phyloP scores from a whole-genome alignment of 768 basidiomycete genomes.

The Cystofilobasidium capitatum region DNA sequence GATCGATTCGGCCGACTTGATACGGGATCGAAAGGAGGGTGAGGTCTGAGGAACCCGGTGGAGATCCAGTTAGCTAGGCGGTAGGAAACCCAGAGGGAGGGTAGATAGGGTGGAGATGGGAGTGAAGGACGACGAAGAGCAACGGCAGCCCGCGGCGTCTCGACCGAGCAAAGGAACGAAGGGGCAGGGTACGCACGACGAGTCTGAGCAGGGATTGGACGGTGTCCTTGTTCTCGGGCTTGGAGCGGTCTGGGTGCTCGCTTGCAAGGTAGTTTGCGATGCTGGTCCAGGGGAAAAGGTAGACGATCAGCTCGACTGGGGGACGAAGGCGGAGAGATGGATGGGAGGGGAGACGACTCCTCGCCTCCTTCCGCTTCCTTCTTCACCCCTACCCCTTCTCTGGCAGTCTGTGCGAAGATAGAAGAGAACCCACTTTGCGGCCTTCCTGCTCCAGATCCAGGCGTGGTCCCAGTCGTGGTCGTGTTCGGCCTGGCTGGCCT shows the following conservation, averaged over 20 bases:
- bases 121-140: conserved; percentile 1
- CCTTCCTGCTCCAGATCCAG: conserved; percentile 22
- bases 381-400: not conserved
- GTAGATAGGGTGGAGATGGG: not conserved
- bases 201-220: not conserved
- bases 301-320: not conserved
- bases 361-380: not conserved
- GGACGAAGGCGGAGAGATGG: not conserved
- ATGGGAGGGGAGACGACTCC: not conserved
- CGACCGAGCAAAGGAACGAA: not conserved
- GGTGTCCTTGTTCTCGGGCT: not conserved
- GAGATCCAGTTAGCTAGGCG: not conserved
- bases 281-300: not conserved
- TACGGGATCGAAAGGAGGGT: not conserved
- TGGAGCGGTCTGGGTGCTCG: conserved; percentile 11
- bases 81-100: not conserved
- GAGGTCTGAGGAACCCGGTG: not conserved
- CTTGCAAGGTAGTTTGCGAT: conserved; percentile 13
- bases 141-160: not conserved
- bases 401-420: not conserved
- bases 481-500: not conserved
- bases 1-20: conserved; percentile 11
- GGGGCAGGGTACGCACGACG: conserved; percentile 10
- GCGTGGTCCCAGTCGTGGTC: conserved; percentile 14
- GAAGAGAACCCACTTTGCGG: conserved; percentile 14